Evolutionary conservation across 2,329 filamentous ascomycete species (phyloP), one percentile per base, ranked within the genome.

Genomic region (Berkeleyomyces basicola): DNA sequence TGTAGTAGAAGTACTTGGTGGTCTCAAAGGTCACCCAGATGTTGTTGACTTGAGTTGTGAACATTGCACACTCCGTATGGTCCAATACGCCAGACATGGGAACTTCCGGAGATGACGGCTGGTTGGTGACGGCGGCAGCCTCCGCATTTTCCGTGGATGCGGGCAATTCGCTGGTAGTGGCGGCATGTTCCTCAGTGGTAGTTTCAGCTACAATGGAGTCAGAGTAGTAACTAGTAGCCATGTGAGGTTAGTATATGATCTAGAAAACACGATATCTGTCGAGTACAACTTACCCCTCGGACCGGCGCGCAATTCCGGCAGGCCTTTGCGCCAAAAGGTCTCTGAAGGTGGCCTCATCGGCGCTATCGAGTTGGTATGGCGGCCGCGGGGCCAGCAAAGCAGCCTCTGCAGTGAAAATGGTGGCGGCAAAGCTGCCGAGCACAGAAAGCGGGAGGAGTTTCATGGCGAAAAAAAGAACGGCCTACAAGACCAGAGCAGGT

Each of bases 1-100:
- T 69, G 16, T 53, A 31, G 44, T 23, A 63, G 16, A 59, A 63
- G 14, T 39, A 61, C 7, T 68, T 68, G n/a, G 64, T 67, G 44
- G 64, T 65, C 16, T 67, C 63, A 37, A 67, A 39, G 5, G 61
- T 65, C 31, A 62, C 37, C n/a, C 66, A 62, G n/a, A 67, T 69
- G 10, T 67, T 65, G 14, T 68, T 65, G 11, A 61, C 23, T 11
- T 36, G 39, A 9, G 46, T 61, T 3, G 61, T 59, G 44, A 59
- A 57, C 1, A 44, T 51, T 7, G 23, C 44, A 37, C 63, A 65
- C 11, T 51, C 40, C 2, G 63, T 62, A 37, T 65, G 63, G 33
- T 65, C 57, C 3, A 65, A 57, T 7, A 37, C 33, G 23, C 46
- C 61, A 43, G 44, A 63, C 62, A 36, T 7, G 9, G 33, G 59